A percentile compares a stretch with the other conserved stretches of the same genome.
These are phyloP conservation scores for Lachancea fermentati DNA, from an alignment of 805 yeast species.

Conservation along the genomic window DNA sequence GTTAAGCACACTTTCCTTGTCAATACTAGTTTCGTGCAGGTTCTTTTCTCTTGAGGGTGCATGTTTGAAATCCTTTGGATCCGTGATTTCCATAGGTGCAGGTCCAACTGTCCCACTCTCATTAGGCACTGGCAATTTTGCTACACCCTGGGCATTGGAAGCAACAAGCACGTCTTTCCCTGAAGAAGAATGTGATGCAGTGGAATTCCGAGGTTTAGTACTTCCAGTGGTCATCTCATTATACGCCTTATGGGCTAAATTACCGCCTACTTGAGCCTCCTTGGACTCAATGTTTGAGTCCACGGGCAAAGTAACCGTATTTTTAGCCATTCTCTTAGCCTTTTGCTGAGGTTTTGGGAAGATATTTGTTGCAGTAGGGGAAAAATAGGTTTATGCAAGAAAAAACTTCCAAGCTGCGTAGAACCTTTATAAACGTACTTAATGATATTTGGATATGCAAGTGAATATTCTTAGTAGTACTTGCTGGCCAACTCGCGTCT, in stretches of 20 bases:
- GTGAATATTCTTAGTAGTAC: constrained; percentile 14
- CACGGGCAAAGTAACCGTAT: constrained; percentile 4
- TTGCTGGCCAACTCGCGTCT: constrained; percentile 30
- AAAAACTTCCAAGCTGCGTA: too few species aligned
- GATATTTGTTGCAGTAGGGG: too few species aligned
- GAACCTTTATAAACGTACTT: too few species aligned
- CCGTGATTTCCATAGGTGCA: constrained; percentile 27
- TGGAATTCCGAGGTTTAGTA: constrained; percentile 4
- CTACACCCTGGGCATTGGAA: constrained; percentile 17
- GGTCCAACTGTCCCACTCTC: constrained; percentile 25
- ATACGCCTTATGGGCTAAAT: constrained; percentile 9
- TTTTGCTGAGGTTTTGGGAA: too few species aligned
- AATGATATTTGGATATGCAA: too few species aligned
- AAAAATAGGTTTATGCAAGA: too few species aligned
- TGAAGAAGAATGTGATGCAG: constrained; percentile 1
- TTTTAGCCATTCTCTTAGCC: constrained; percentile 2
- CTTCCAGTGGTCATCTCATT: constrained; percentile 5
- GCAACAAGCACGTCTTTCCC: constrained; percentile 18
- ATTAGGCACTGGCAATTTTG: constrained; percentile 24
- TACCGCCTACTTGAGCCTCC: constrained; percentile 9
- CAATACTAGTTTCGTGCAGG: constrained; percentile 28
- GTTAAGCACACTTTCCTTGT: constrained; percentile 16
- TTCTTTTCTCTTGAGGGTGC: constrained; percentile 26
- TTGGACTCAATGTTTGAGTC: constrained; percentile 8
- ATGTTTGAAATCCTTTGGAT: constrained; percentile 17